Conservation (phyloP, 176 grass and related monocot genomes). For the Triticum monococcum region DNA sequence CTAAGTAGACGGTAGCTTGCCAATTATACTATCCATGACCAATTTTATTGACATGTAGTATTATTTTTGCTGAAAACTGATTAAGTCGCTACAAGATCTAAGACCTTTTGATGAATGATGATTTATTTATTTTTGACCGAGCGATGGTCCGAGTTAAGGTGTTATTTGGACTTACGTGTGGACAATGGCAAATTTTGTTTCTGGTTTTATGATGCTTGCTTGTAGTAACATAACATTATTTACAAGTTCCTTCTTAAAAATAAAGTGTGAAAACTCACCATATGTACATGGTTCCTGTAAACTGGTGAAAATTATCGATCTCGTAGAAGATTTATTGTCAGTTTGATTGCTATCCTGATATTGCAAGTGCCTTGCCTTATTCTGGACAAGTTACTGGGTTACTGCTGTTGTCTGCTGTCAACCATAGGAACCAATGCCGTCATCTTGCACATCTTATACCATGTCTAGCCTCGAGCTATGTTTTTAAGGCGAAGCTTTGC, state of each 20-base stretch:
- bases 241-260: not conserved
- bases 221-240: not conserved
- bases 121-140: not conserved
- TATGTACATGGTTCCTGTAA: not conserved
- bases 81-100: not conserved
- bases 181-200: not conserved
- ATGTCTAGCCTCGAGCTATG: not conserved
- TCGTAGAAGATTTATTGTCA: not conserved
- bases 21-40: not conserved
- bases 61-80: not conserved
- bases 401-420: not conserved
- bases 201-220: not conserved
- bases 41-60: not conserved
- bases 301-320: not conserved
- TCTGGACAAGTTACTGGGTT: not conserved
- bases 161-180: not conserved
- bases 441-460: not conserved
- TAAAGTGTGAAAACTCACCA: not conserved
- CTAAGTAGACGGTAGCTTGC: not conserved
- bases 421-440: not conserved
- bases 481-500: too few relatives aligned
- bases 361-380: not conserved
- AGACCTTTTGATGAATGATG: slow-evolving; percentile 21
- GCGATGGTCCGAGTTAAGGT: not conserved
- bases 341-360: not conserved